phyloP scores from a whole-genome alignment of 2,329 filamentous ascomycete genomes.

The Neofusicoccum cordaticola region DNA sequence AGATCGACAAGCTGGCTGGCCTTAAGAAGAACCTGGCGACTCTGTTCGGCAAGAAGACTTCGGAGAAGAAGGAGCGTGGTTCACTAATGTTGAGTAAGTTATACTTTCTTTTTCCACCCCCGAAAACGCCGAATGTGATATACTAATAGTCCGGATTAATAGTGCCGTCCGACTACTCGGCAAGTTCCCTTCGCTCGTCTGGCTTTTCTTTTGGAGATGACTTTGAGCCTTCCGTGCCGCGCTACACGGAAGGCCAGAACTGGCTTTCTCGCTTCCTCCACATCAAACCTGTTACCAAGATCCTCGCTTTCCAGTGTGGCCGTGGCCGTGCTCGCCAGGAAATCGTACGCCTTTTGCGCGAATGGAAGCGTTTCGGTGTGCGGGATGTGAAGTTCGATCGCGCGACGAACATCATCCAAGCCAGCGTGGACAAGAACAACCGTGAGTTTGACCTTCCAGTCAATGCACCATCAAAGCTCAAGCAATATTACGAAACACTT shows the following conservation, averaged over 20 bases:
- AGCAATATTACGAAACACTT: neutral
- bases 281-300: conserved; percentile 75
- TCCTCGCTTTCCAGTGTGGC: conserved; percentile 72
- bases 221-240: conserved; percentile 47
- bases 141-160: conserved; percentile 17
- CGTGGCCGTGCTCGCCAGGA: conserved; percentile 75
- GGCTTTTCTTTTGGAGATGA: conserved; percentile 37
- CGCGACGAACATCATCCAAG: conserved; percentile 74
- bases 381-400: conserved; percentile 76
- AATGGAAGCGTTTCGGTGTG: conserved; percentile 81
- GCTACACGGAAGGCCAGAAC: conserved; percentile 55
- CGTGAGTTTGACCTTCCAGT: conserved; percentile 55
- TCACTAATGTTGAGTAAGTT: conserved; percentile 31
- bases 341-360: conserved; percentile 68
- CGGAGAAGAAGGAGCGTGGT: conserved; percentile 37
- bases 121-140: neutral
- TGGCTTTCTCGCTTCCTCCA: conserved; percentile 89
- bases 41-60: conserved; percentile 51
- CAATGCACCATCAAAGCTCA: neutral
- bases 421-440: conserved; percentile 71
- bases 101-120: too few species aligned
- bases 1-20: conserved; percentile 33
- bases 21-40: conserved; percentile 47
- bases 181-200: conserved; percentile 29
- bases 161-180: conserved; percentile 22